Evolutionary conservation across 176 grass and related monocot genomes (phyloP).

Genomic region (Lolium multiflorum): DNA sequence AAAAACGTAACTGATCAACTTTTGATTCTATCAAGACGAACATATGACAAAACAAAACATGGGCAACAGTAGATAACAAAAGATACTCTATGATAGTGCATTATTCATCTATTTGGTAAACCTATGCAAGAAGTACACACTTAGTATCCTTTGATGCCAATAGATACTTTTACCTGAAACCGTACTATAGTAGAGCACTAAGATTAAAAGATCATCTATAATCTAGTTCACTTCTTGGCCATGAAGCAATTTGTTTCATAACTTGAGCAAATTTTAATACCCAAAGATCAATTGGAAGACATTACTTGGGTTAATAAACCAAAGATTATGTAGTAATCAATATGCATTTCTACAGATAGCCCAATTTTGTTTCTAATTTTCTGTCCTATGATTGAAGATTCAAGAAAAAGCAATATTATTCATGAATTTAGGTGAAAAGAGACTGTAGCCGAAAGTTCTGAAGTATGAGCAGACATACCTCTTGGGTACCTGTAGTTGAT

Average conservation of each 20-base stretch:
- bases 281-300: slow-evolving; percentile 20
- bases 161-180: slow-evolving; percentile 27
- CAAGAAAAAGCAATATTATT: slow-evolving; percentile 15
- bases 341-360: neutral
- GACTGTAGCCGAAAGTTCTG: neutral
- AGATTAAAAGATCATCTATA: neutral
- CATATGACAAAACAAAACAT: slow-evolving; percentile 15
- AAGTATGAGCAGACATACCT: slow-evolving; percentile 44
- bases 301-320: neutral
- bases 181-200: slow-evolving; percentile 18
- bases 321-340: slow-evolving; percentile 1
- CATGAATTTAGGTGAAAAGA: slow-evolving; percentile 37
- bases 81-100: slow-evolving; percentile 17
- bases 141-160: slow-evolving; percentile 9
- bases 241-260: slow-evolving; percentile 4
- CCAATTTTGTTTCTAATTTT: neutral
- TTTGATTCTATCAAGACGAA: neutral
- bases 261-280: slow-evolving; percentile 27
- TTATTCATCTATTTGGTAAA: slow-evolving; percentile 1
- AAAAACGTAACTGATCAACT: neutral
- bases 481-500: slow-evolving; percentile 40
- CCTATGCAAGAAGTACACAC: slow-evolving; percentile 22
- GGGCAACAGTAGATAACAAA: neutral
- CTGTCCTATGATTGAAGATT: neutral
- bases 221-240: slow-evolving; percentile 9